These are phyloP conservation scores for Rhizophagus sp. DNA, from an alignment of 192 early-diverging fungal genomes.

Conservation along the genomic window DNA sequence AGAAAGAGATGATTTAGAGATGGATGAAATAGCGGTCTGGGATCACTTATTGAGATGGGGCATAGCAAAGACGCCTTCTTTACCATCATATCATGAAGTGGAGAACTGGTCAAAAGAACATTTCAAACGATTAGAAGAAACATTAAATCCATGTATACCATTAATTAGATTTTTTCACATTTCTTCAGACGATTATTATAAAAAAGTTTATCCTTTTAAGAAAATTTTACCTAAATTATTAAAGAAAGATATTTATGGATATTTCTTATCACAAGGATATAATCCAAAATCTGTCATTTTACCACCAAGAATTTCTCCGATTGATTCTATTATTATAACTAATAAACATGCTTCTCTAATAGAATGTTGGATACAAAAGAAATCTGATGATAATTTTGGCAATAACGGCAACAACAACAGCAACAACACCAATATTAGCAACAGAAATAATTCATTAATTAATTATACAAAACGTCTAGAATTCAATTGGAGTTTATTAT, in stretches of 20 bases:
- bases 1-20: slow-evolving; percentile 15
- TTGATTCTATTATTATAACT: slow-evolving; percentile 14
- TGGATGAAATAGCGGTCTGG: slow-evolving; percentile 24
- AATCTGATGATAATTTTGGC: not conserved
- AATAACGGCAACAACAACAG: too few species aligned
- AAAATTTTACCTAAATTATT: slow-evolving; percentile 8
- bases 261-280: not conserved
- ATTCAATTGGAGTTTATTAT: slow-evolving; percentile 6
- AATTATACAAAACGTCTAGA: not conserved
- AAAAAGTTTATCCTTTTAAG: slow-evolving; percentile 2
- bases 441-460: not conserved
- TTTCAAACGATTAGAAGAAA: not conserved
- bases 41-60: slow-evolving; percentile 24
- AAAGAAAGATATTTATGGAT: not conserved
- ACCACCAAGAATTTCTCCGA: not conserved
- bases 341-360: slow-evolving; percentile 4
- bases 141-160: not conserved
- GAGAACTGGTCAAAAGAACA: slow-evolving; percentile 6
- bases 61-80: not conserved
- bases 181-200: not conserved
- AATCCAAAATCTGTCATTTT: too few species aligned
- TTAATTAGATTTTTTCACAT: slow-evolving; percentile 19
- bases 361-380: not conserved
- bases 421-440: not conserved
- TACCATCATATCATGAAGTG: not conserved